Evolutionary conservation across 345 rosid genomes (phyloP).

Genomic region (Brassica incana): DNA sequence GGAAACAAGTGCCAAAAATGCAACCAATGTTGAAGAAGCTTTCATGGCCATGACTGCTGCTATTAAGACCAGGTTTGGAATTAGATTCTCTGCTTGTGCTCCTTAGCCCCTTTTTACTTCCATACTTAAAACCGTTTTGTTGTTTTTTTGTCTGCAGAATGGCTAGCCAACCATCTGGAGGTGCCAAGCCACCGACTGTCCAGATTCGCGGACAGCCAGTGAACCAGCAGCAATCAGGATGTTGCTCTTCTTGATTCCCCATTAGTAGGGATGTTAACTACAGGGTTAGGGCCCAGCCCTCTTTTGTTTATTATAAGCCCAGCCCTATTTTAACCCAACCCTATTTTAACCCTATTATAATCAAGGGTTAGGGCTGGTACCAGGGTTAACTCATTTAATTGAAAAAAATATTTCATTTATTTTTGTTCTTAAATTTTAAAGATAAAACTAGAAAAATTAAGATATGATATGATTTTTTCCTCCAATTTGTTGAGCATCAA

Average conservation of each 20-base stretch:
- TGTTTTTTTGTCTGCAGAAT: constrained; percentile 42
- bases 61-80: constrained; percentile 58
- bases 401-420: too few species aligned
- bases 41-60: constrained; percentile 86
- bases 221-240: constrained; percentile 75
- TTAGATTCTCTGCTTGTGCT: neutral
- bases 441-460: too few species aligned
- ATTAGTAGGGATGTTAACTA: too few species aligned
- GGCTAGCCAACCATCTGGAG: constrained; percentile 73
- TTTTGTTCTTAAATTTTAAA: too few species aligned
- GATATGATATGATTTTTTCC: too few species aligned
- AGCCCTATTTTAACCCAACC: too few species aligned
- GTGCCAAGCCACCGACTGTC: constrained; percentile 67
- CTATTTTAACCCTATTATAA: too few species aligned
- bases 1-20: constrained; percentile 80
- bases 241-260: constrained; percentile 65
- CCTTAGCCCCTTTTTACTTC: neutral
- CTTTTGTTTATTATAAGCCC: too few species aligned
- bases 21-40: constrained; percentile 74
- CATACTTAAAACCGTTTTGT: neutral
- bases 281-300: too few species aligned
- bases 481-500: too few species aligned
- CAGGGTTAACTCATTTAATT: too few species aligned
- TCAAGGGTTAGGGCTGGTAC: too few species aligned
- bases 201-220: constrained; percentile 78